These are phyloP conservation scores for Polygonum maritimum DNA, from an alignment of 148 eudicot genomes.

Conservation along the genomic window DNA sequence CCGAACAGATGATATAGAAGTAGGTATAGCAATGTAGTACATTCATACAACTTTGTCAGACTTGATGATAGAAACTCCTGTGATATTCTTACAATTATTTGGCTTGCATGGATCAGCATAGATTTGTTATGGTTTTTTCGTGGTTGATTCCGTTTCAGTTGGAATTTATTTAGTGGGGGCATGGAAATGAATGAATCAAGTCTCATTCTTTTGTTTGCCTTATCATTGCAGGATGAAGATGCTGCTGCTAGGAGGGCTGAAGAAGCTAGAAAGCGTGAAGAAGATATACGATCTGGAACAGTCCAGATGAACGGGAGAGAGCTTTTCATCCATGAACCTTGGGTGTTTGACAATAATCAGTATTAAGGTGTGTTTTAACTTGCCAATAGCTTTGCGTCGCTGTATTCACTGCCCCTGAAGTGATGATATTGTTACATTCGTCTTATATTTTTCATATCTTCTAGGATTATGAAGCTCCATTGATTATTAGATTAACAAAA, in stretches of 20 bases:
- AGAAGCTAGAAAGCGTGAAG: slow-evolving; percentile 76
- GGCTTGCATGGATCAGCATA: background rate
- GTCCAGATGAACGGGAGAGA: slow-evolving; percentile 89
- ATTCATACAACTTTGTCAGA: background rate
- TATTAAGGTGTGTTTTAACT: slow-evolving; percentile 21
- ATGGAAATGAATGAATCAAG: background rate
- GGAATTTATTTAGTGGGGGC: background rate
- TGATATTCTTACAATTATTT: background rate
- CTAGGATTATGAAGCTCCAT: background rate
- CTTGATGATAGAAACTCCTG: background rate
- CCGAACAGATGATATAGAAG: background rate
- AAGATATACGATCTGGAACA: slow-evolving; percentile 67
- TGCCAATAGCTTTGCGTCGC: background rate
- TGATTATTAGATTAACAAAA: background rate
- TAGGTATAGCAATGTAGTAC: background rate
- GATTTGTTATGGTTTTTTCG: background rate
- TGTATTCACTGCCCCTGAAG: background rate
- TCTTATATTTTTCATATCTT: background rate
- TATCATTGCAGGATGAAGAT: slow-evolving; percentile 50
- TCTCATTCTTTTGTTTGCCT: background rate
- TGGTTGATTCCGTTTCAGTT: background rate
- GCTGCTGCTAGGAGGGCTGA: slow-evolving; percentile 57
- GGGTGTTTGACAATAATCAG: slow-evolving; percentile 65
- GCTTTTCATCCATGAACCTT: slow-evolving; percentile 75
- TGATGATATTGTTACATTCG: background rate